Base-by-base conservation (phyloP, 2,329 filamentous ascomycete species). In the Ilyonectria robusta region DNA sequence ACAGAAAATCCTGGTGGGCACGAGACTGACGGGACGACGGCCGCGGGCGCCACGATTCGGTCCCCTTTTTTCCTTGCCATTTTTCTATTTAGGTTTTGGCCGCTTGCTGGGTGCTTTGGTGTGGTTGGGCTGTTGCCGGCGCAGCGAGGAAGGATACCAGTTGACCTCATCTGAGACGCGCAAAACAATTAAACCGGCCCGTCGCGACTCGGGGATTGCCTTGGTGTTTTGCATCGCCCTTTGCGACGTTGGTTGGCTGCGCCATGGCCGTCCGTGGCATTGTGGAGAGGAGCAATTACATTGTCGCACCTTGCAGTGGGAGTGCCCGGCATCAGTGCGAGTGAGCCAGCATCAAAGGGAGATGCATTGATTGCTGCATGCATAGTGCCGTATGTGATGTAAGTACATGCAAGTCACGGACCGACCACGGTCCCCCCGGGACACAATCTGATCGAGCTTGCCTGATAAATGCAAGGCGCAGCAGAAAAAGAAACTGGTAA, bases 11-110 rank as follows among this genome's bases (percentile, higher is more conserved):
- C 50, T 37, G 50, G 62, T 47, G 62, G 31, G 62, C 62, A 65
- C 62, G 62, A 65, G 62, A 65, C 60, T 58, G 51, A 50, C 51
- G 31, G 59, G 59, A 56, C 59, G 51, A 56, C 59, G 26, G 42
- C 50, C 50, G 50, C 17, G 46, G 15, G 17, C 47, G 29, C 47
- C 40, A 47, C 47, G 46, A 58, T 54, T 47, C 48, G 31, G 37
- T 50, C 55, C 29, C 55, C 37, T 47, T 47, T 55, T n/a, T 13
- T 29, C 42, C 13, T 31, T 21, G 17, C 23, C n/a, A 19, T n/a
- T 44, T 33, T 37, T 51, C n/a, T 35, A 48, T 44, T 37, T 53
- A 35, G 50, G 50, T n/a, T 53, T 53, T 53, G 2, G 40, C 19
- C 40, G 40, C 40, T 31, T 53, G 31, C 35, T 33, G 31, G 21